phyloP scores from a whole-genome alignment of 148 eudicot species.

The Rhododendron griersonianum region DNA sequence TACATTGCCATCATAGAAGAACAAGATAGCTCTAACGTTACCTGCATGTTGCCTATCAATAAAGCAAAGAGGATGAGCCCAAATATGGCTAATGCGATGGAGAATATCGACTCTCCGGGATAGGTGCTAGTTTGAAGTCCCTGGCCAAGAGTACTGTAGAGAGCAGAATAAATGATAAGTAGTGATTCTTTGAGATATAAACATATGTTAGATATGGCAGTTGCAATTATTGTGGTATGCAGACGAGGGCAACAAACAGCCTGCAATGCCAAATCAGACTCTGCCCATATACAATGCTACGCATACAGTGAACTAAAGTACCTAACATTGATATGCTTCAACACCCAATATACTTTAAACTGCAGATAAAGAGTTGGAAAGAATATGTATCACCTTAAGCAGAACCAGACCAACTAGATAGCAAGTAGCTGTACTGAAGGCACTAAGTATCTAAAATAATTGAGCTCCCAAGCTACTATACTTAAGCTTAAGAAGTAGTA shows the following conservation, averaged over 20 bases:
- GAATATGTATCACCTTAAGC: background rate
- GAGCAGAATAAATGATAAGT: background rate
- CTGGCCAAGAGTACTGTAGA: slow-evolving; percentile 91
- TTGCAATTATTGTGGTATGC: background rate
- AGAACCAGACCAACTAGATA: background rate
- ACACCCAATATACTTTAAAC: background rate
- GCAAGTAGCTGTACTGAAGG: background rate
- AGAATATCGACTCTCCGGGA: slow-evolving; percentile 84
- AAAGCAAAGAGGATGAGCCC: slow-evolving; percentile 97
- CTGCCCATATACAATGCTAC: background rate
- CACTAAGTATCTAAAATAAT: background rate
- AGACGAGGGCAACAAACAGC: background rate
- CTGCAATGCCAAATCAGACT: background rate
- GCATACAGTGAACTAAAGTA: background rate
- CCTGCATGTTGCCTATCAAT: slow-evolving; percentile 99
- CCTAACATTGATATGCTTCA: background rate
- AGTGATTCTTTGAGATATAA: background rate
- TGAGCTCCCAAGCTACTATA: background rate
- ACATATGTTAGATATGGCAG: background rate
- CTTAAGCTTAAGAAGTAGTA: background rate
- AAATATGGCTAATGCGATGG: slow-evolving; percentile 74
- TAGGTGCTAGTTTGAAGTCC: slow-evolving; percentile 94
- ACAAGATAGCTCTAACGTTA: slow-evolving; percentile 18
- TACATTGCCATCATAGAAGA: background rate
- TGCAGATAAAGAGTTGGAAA: background rate